These are phyloP conservation scores for Aspergillus candidus DNA, from an alignment of 2,329 filamentous ascomycete genomes.

Conservation along the genomic window DNA sequence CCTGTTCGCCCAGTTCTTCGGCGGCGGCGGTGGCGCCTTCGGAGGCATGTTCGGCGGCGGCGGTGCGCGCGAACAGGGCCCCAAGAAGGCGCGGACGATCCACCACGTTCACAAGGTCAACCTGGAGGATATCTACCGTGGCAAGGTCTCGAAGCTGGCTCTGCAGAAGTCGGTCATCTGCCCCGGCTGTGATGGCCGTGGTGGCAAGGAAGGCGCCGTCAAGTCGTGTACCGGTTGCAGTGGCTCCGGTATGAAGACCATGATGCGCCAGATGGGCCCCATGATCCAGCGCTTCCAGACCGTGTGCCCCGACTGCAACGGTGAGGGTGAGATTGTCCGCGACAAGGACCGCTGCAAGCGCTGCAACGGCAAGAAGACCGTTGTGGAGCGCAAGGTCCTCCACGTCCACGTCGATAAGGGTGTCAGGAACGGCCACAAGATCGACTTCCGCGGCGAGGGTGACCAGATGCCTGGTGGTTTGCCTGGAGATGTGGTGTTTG, in stretches of 20 bases:
- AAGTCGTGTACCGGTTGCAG: slow-evolving; percentile 88
- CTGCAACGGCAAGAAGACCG: slow-evolving; percentile 95
- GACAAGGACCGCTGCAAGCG: slow-evolving; percentile 97
- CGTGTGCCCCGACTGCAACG: slow-evolving; percentile 95
- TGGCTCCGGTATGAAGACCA: slow-evolving; percentile 96
- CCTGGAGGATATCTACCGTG: slow-evolving; percentile 94
- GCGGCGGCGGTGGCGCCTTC: slow-evolving; percentile 61
- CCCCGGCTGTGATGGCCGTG: slow-evolving; percentile 84
- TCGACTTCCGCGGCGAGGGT: slow-evolving; percentile 94
- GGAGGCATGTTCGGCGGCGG: slow-evolving; percentile 71
- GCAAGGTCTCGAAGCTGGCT: slow-evolving; percentile 95
- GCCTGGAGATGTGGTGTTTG: slow-evolving; percentile 93
- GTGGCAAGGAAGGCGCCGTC: slow-evolving; percentile 96
- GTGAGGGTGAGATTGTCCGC: slow-evolving; percentile 92
- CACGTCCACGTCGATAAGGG: slow-evolving; percentile 96
- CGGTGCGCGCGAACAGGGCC: slow-evolving; percentile 72
- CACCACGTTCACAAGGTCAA: slow-evolving; percentile 98
- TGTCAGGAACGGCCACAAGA: slow-evolving; percentile 88
- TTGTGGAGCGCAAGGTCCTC: slow-evolving; percentile 94
- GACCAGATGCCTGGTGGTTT: slow-evolving; percentile 91
- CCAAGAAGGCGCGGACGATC: slow-evolving; percentile 89
- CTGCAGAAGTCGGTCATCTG: slow-evolving; percentile 97
- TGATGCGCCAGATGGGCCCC: slow-evolving; percentile 99
- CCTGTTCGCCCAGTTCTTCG: slow-evolving; percentile 95
- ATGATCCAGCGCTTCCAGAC: slow-evolving; percentile 99